Evolutionary conservation across 257 asterid species (phyloP), one percentile per base, ranked within the genome.

Genomic region (Solanum appendiculatum): DNA sequence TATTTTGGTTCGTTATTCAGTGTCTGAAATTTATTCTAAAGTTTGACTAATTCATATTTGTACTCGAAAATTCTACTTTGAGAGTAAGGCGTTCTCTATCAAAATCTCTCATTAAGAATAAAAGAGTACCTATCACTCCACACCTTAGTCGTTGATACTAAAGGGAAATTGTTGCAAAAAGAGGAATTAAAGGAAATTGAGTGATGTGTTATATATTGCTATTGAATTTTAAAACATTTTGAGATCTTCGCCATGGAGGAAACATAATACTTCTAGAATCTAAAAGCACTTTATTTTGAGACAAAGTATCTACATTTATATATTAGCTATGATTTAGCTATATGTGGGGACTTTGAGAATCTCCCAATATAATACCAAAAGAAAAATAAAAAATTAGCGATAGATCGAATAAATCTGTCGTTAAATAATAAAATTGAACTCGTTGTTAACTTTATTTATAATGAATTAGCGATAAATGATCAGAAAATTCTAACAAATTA

Each of bases 11-110:
- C n/a, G 1, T 66, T 5, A 29, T 6, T 31, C 7, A 1, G 2
- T 9, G 7, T 34, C 0, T 0, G 3, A 8, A 7, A 70, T 1
- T 8, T 1, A 1, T 34, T 72, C 20, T 72, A 6, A 10, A 72
- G 1, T 2, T 2, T 0, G 5, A 36, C 1, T 4, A 34, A 5
- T 72, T 72, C 0, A 2, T 0, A 72, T 21, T 72, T 1, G 0
- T 72, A 70, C 0, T 16, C 2, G 0, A 20, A 34, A 0, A 18
- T 70, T 0, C 2, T 8, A 18, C 7, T 72, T 72, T 34, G 5
- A 23, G 11, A 72, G 4, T 33, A 18, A 72, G 7, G 2, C 10
- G 8, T 16, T 48, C 1, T 5, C 1, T 15, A 48, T 48, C 1
- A 2, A 31, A 14, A 68, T 14, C 1, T 31, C 5, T 68, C 5